Evolutionary conservation across 148 eudicot species (phyloP).

Genomic region (Rhododendron simsii): DNA sequence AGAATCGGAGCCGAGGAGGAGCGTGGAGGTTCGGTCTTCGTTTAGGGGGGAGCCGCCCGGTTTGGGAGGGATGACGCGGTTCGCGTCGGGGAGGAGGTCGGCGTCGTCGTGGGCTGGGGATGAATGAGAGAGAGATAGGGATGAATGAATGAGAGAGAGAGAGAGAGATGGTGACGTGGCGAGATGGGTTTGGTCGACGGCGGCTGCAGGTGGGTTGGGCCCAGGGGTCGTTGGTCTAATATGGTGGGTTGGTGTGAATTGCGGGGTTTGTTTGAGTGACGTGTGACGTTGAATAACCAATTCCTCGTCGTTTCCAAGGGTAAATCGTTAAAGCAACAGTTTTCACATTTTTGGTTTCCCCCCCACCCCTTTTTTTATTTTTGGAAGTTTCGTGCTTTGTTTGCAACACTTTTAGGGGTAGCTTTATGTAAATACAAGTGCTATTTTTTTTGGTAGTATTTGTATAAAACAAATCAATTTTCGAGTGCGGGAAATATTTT

Average conservation of each 20-base stretch:
- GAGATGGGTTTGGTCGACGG: not conserved
- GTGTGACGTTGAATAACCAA: not conserved
- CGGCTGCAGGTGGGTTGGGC: constrained; percentile 2
- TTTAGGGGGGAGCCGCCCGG: constrained; percentile 34
- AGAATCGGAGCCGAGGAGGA: constrained; percentile 15
- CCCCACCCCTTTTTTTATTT: no score
- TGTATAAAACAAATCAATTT: no score
- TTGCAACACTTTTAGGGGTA: not conserved
- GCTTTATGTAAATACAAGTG: not conserved
- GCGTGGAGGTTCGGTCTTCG: constrained; percentile 13
- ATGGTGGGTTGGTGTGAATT: not conserved
- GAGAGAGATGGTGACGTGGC: constrained; percentile 22
- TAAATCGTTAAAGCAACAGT: not conserved
- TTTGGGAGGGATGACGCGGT: constrained; percentile 61
- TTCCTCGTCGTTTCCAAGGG: not conserved
- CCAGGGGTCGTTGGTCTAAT: constrained; percentile 11
- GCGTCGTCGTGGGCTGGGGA: constrained; percentile 44
- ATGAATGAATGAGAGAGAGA: not conserved
- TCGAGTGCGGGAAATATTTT: not conserved
- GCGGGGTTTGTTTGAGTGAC: not conserved
- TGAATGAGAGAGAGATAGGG: constrained; percentile 16
- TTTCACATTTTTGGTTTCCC: not conserved
- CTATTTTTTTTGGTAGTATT: not conserved
- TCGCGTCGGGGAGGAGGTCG: constrained; percentile 67
- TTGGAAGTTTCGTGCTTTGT: not conserved